Percentiles rank a stretch among this genome's conserved stretches.
Evolutionary conservation across 2,329 filamentous ascomycete genomes (phyloP).

Genomic region (Colletotrichum sansevieriae): DNA sequence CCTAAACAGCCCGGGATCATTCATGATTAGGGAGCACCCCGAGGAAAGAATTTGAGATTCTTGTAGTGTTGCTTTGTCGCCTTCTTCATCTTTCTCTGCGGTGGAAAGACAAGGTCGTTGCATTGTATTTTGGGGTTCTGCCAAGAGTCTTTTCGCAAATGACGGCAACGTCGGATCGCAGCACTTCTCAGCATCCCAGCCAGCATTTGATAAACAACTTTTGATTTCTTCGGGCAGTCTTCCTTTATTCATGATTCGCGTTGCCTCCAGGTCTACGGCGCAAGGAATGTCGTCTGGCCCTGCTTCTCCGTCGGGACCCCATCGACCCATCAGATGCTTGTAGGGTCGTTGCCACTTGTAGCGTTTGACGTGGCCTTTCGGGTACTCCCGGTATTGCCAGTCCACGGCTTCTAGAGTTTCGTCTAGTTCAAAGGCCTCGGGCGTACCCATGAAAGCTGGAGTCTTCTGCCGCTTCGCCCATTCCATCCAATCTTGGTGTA

Average conservation of each 20-base stretch:
- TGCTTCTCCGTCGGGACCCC: background rate
- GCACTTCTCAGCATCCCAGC: background rate
- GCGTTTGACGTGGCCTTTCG: background rate
- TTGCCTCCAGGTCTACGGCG: background rate
- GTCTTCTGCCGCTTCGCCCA: conserved; percentile 1
- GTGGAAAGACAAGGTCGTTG: background rate
- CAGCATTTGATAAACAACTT: background rate
- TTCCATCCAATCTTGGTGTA: background rate
- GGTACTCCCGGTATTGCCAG: background rate
- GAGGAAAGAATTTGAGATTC: background rate
- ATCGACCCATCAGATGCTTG: background rate
- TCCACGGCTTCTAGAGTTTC: background rate
- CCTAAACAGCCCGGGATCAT: background rate
- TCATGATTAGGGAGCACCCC: background rate
- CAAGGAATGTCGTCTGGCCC: background rate
- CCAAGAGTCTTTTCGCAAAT: background rate
- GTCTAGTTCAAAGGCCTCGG: background rate
- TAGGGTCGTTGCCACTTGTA: background rate
- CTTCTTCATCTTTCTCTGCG: background rate
- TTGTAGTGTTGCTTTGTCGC: too few species aligned
- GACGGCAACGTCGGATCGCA: background rate
- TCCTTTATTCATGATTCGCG: conserved; percentile 1
- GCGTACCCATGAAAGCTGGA: background rate
- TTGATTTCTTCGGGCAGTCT: background rate
- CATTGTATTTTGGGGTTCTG: background rate